Percentiles rank a stretch among this genome's conserved stretches.
These are phyloP conservation scores for Alternaria alternata DNA, from an alignment of 2,329 filamentous ascomycete genomes.

Conservation along the genomic window DNA sequence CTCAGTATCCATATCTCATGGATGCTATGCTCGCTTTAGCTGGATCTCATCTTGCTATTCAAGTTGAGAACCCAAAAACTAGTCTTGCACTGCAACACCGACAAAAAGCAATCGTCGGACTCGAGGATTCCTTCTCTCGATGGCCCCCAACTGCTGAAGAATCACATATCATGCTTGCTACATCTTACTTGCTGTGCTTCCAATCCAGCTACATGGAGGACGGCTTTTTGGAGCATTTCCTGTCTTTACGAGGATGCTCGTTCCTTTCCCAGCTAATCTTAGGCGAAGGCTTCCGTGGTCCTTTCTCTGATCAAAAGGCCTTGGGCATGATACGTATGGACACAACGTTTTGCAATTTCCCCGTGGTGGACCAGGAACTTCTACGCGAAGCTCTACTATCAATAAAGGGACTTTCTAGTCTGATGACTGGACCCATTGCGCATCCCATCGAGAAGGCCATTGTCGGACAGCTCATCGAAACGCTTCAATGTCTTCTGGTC, in stretches of 20 bases:
- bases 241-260: slow-evolving; percentile 30
- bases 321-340: slow-evolving; percentile 16
- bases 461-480: slow-evolving; percentile 18
- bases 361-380: slow-evolving; percentile 22
- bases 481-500: slow-evolving; percentile 20
- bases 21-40: slow-evolving; percentile 35
- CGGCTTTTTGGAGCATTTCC: slow-evolving; percentile 29
- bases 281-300: slow-evolving; percentile 17
- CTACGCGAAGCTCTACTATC: slow-evolving; percentile 20
- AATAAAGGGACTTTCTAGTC: slow-evolving; percentile 11
- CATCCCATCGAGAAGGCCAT: slow-evolving; percentile 25
- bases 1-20: slow-evolving; percentile 36
- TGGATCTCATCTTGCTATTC: slow-evolving; percentile 32
- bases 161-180: slow-evolving; percentile 36
- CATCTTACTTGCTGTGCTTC: slow-evolving; percentile 30
- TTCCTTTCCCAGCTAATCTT: slow-evolving; percentile 29
- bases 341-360: slow-evolving; percentile 15
- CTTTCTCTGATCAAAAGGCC: slow-evolving; percentile 19
- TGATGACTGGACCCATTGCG: neutral
- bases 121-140: slow-evolving; percentile 29
- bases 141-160: slow-evolving; percentile 34
- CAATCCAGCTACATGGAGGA: slow-evolving; percentile 32
- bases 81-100: slow-evolving; percentile 26
- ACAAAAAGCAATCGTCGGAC: slow-evolving; percentile 32
- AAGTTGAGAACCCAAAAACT: slow-evolving; percentile 17